Base-by-base conservation (phyloP, 768 basidiomycete species). In the Gymnopilus junonius region DNA sequence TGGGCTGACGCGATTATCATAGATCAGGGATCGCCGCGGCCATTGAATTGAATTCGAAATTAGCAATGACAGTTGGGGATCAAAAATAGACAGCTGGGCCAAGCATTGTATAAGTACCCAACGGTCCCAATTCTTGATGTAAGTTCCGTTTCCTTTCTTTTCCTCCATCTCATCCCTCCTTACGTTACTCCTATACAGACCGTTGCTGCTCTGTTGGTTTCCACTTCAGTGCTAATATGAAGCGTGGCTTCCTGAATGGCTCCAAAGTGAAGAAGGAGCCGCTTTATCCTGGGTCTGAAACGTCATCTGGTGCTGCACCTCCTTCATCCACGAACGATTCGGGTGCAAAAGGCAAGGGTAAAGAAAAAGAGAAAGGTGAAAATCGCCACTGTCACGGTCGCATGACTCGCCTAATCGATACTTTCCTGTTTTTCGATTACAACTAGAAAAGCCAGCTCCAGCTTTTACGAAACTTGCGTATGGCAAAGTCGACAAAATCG, bases 231-330 rank as follows among this genome's bases (percentile, higher is more conserved):
- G 20, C 25, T 3, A 25, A 48, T 23, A 74, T 72, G 73, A 71
- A 68, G 34, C 67, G 71, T 29, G 73, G 73, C 25, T 74, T 74
- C 53, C 61, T 74, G 29, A 74, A 71, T 48, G 62, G 55, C 32
- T 14, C 67, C 39, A 68, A 67, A 40, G 66, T 60, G 0, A 69
- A 70, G 40, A 60, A 64, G 34, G 53, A 55, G 17, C 27, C 61
- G 17, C 46, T 62, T 2, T 62, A 62, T 55, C 35, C 61, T 12
- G 50, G 21, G 3, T 12, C 39, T 17, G 25, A 15, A 17, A 40
- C 21, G 29, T 21, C 31, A 50, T 7, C 27, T 54, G 21, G 55
- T 7, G 29, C 58, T 32, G 43, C 32, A 23, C 31, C 32, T 11
- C 4, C 23, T 3, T n/a, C 23, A 6, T 15, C 53, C 34, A 34